Base-by-base conservation (phyloP, 2,329 filamentous ascomycete species). In the Cyphellophora europaea region DNA sequence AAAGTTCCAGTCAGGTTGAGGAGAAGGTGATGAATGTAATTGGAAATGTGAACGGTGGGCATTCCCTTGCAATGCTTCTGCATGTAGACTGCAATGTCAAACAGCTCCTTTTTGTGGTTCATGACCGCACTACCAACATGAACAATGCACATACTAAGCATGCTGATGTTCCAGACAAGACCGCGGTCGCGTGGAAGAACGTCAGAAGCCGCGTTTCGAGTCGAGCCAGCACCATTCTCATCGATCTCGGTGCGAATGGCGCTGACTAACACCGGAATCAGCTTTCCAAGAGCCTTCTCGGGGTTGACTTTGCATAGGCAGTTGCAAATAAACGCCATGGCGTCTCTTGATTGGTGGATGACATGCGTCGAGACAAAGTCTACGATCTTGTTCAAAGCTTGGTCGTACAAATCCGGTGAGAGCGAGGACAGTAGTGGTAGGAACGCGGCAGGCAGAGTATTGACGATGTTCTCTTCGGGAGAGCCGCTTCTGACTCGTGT, bases 301-400 rank as follows among this genome's bases (percentile, higher is more conserved):
- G 93, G 88, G 49, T 93, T 85, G 48, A 93, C 86, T 61, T 96
- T 96, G 69, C 91, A 94, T 15, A 98, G 70, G 1, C 86, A 84
- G 58, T 95, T 96, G 61, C 89, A 84, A 35, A 96, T 96, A 71
- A 94, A 98, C 1, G 93, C 91, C 82, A 98, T 95, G 5, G 91
- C 89, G 66, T 98, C 91, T 46, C 89, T 72, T 35, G 91, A 89
- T 60, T 96, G 91, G 51, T 98, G 88, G 12, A 98, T 89, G 32
- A 98, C 91, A 62, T 96, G 91, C 44, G 84, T 84, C 2, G 83
- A 80, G 16, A 95, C 82, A 56, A 98, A 98, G 19, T 84, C 77
- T 2, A 87, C 82, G 49, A 98, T 77, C 66, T 96, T 96, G 41
- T 93, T 82, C 33, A 98, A 64, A 1, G 85, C 86, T 54, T 91